Conservation (phyloP, 2,329 filamentous ascomycete species). For the Ilyonectria robusta region DNA sequence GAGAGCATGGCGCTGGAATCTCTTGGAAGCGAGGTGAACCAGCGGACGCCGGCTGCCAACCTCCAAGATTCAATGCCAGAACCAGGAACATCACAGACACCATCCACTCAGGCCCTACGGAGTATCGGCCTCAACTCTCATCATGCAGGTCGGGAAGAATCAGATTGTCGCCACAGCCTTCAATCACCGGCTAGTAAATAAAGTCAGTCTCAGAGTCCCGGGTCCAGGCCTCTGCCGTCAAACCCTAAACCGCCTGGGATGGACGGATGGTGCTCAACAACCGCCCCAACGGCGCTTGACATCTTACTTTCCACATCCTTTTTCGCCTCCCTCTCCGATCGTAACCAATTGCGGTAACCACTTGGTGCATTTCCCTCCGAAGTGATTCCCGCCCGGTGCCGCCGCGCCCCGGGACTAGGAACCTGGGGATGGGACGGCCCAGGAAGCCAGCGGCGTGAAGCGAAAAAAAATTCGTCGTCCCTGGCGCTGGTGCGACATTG, state of each 20-base stretch:
- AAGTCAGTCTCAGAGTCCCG: background rate
- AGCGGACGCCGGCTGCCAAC: slow-evolving; percentile 35
- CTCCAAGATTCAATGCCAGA: background rate
- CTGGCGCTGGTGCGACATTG: slow-evolving; percentile 21
- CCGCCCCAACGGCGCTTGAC: background rate
- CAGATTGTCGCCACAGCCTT: background rate
- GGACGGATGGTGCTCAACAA: background rate
- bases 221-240: slow-evolving; percentile 4
- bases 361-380: background rate
- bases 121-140: background rate
- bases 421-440: slow-evolving; percentile 16
- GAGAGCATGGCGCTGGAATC: slow-evolving; percentile 16
- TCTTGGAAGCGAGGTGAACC: slow-evolving; percentile 19
- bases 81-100: background rate
- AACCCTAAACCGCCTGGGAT: background rate
- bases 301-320: background rate
- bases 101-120: background rate
- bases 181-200: background rate
- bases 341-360: background rate
- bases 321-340: slow-evolving; percentile 5
- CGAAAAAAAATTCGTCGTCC: slow-evolving; percentile 9
- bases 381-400: background rate
- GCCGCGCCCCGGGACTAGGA: background rate
- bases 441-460: background rate
- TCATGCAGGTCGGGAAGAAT: background rate